phyloP scores from a whole-genome alignment of 139 green algal genomes.

The Picochlorum costavermella region DNA sequence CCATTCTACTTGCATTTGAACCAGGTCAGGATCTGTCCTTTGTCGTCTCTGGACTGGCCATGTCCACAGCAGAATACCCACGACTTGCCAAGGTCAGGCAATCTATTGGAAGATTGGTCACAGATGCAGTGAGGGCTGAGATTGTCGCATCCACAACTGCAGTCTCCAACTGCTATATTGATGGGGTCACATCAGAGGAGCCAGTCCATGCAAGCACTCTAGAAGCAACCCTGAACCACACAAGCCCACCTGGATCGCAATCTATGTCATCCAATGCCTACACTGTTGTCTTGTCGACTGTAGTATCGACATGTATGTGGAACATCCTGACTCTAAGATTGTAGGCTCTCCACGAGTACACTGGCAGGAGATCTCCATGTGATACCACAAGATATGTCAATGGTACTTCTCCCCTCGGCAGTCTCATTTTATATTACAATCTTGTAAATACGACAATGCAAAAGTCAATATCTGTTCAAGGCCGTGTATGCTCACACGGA shows the following conservation, averaged over 20 bases:
- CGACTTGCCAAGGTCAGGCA: conserved; percentile 3
- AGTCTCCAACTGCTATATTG: conserved; percentile 1
- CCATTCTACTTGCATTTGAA: conserved; percentile 2
- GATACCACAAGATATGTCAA: no score
- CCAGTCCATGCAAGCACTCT: neutral
- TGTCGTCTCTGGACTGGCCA: neutral
- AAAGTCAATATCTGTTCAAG: no score
- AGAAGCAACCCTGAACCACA: neutral
- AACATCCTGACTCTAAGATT: no score
- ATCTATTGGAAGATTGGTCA: conserved; percentile 2
- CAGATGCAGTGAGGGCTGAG: neutral
- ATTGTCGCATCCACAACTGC: conserved; percentile 3
- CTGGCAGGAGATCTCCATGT: no score
- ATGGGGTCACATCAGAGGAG: neutral
- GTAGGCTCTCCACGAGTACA: no score
- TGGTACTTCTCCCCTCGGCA: no score
- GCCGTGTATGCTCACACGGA: no score
- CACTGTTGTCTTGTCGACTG: neutral
- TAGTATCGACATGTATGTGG: neutral
- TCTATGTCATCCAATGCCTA: neutral
- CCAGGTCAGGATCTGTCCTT: neutral
- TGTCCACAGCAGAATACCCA: conserved; percentile 3
- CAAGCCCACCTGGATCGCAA: neutral
- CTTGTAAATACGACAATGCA: no score
- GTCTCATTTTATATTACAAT: no score